phyloP scores from a whole-genome alignment of 352 stramenopile genomes.

The Phytophthora tentaculata region DNA sequence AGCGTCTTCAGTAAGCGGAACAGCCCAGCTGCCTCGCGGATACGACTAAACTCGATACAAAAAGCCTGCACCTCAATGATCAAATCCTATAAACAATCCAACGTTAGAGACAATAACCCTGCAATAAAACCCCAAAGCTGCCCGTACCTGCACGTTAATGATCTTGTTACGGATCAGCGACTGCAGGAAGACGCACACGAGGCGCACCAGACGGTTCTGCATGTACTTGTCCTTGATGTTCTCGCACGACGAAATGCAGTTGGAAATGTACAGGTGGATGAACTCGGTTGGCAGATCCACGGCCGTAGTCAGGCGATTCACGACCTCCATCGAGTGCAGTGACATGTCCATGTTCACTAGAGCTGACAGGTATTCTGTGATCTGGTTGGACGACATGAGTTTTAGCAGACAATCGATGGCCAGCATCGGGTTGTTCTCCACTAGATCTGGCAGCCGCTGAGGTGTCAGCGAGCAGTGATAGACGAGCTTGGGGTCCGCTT shows the following conservation, averaged over 20 bases:
- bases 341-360: conserved; percentile 99
- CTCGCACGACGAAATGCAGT: conserved; percentile 98
- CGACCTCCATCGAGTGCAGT: conserved; percentile 98
- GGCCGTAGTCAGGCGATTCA: conserved; percentile 93
- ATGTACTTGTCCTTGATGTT: conserved; percentile 99
- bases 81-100: conserved; percentile 82
- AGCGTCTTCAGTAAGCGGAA: conserved; percentile 98
- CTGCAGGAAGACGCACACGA: conserved; percentile 99
- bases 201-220: conserved; percentile 96
- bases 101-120: conserved; percentile 19
- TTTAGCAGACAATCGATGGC: conserved; percentile 96
- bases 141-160: conserved; percentile 95
- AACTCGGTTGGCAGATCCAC: conserved; percentile 96
- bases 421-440: conserved; percentile 99
- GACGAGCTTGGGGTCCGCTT: conserved; percentile 90
- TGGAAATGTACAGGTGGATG: conserved; percentile 99
- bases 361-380: conserved; percentile 96
- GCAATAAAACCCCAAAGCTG: background rate
- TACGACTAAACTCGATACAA: conserved; percentile 99
- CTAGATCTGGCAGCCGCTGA: conserved; percentile 94
- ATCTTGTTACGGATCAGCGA: conserved; percentile 99
- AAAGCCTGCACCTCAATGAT: conserved; percentile 99
- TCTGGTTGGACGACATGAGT: conserved; percentile 90
- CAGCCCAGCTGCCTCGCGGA: conserved; percentile 95
- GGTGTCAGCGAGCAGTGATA: conserved; percentile 94